These are phyloP conservation scores for Tetracladium maxilliforme DNA, from an alignment of 2,329 filamentous ascomycete genomes.

Conservation along the genomic window DNA sequence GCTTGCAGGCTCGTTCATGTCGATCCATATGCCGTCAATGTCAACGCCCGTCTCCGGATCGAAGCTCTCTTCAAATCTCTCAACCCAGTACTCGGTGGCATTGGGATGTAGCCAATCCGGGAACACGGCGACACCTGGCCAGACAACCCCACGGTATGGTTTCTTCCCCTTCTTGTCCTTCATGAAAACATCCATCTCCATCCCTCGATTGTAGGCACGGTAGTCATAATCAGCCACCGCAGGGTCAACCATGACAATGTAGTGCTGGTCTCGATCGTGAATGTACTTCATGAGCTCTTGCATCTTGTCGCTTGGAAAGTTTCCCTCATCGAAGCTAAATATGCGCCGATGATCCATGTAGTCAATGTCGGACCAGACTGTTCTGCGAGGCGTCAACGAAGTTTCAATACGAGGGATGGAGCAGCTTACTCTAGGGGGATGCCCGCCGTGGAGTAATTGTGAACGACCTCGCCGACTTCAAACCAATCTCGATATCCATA, in stretches of 20 bases:
- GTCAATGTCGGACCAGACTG: conserved; percentile 54
- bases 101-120: conserved; percentile 64
- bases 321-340: conserved; percentile 48
- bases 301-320: conserved; percentile 47
- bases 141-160: conserved; percentile 57
- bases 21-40: conserved; percentile 68
- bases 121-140: conserved; percentile 60
- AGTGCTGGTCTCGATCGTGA: conserved; percentile 52
- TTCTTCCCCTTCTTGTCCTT: conserved; percentile 38
- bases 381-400: no score
- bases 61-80: conserved; percentile 52
- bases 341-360: conserved; percentile 38
- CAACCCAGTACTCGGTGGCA: conserved; percentile 53
- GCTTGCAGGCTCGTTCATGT: conserved; percentile 44
- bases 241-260: conserved; percentile 68
- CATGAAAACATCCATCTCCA: conserved; percentile 30
- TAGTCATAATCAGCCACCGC: conserved; percentile 41
- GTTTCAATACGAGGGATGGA: no score
- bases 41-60: conserved; percentile 47
- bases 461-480: conserved; percentile 50
- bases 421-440: conserved; percentile 60
- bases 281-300: conserved; percentile 52
- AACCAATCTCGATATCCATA: conserved; percentile 50
- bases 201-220: conserved; percentile 33
- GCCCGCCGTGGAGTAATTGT: conserved; percentile 47